Conservation (phyloP, 2,329 filamentous ascomycete species). For the Cladophialophora exuberans region DNA sequence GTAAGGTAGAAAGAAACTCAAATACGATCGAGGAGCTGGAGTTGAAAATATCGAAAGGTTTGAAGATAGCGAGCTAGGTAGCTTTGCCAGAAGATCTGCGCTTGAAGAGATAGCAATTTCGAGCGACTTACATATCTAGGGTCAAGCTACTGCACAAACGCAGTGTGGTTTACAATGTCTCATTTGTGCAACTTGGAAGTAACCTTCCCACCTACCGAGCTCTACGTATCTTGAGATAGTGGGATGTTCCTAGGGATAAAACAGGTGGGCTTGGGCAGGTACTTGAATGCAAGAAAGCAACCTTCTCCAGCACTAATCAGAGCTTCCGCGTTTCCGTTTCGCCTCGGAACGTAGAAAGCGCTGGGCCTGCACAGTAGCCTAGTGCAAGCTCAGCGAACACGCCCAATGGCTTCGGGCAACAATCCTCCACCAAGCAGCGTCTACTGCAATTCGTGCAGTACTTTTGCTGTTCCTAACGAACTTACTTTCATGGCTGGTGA, state of each 20-base stretch:
- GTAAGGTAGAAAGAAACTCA: neutral
- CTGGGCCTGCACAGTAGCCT: too few species aligned
- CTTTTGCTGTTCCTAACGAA: too few species aligned
- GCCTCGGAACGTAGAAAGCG: neutral
- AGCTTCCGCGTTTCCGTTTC: neutral
- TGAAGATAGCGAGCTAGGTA: neutral
- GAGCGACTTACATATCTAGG: slow-evolving; percentile 6
- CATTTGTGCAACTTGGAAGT: neutral
- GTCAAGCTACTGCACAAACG: neutral
- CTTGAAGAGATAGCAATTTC: neutral
- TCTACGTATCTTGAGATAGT: neutral
- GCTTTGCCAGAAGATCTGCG: neutral
- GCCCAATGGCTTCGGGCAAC: neutral
- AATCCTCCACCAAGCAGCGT: too few species aligned
- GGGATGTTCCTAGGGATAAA: too few species aligned
- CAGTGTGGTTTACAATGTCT: neutral
- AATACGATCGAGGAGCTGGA: neutral
- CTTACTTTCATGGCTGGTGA: neutral
- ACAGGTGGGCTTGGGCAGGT: too few species aligned
- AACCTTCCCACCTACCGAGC: neutral
- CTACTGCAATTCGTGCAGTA: neutral
- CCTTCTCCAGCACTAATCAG: too few species aligned
- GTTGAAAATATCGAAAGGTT: too few species aligned
- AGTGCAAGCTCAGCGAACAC: neutral
- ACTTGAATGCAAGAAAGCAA: too few species aligned